phyloP scores from a whole-genome alignment of 371 early-diverging fungal species.

The Thermomucor indicae-seudaticae region DNA sequence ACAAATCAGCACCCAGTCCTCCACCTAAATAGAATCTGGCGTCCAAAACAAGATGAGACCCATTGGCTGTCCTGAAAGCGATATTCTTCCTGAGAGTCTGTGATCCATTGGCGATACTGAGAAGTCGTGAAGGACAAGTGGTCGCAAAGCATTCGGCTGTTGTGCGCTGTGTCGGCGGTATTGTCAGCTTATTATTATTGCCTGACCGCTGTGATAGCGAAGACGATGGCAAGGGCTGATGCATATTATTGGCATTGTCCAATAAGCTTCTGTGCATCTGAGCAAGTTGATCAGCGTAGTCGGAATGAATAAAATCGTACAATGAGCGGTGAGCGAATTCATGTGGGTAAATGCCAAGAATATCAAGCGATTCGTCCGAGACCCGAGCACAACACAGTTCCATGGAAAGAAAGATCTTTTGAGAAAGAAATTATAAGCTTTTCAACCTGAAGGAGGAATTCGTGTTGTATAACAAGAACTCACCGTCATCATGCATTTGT shows the following conservation, averaged over 20 bases:
- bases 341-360: slow-evolving; percentile 58
- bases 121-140: slow-evolving; percentile 26
- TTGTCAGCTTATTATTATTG: slow-evolving; percentile 6
- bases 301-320: slow-evolving; percentile 45
- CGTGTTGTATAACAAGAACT: too few species aligned
- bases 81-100: slow-evolving; percentile 28
- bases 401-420: slow-evolving; percentile 43
- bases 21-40: slow-evolving; percentile 55
- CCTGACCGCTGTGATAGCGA: slow-evolving; percentile 17
- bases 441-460: background rate
- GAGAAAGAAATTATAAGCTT: background rate
- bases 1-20: slow-evolving; percentile 55
- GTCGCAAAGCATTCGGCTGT: slow-evolving; percentile 34
- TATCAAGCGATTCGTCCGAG: slow-evolving; percentile 47
- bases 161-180: slow-evolving; percentile 42
- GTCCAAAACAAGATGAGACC: slow-evolving; percentile 38
- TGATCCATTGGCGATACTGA: slow-evolving; percentile 23
- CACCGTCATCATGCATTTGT: background rate
- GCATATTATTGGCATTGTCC: slow-evolving; percentile 30
- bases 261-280: slow-evolving; percentile 39
- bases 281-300: slow-evolving; percentile 43
- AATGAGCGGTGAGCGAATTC: slow-evolving; percentile 56
- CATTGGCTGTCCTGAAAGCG: slow-evolving; percentile 41
- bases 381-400: slow-evolving; percentile 53
- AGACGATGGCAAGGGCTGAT: too few species aligned